These are phyloP conservation scores for Beauveria varroae DNA, from an alignment of 2,329 filamentous ascomycete species.

Conservation along the genomic window DNA sequence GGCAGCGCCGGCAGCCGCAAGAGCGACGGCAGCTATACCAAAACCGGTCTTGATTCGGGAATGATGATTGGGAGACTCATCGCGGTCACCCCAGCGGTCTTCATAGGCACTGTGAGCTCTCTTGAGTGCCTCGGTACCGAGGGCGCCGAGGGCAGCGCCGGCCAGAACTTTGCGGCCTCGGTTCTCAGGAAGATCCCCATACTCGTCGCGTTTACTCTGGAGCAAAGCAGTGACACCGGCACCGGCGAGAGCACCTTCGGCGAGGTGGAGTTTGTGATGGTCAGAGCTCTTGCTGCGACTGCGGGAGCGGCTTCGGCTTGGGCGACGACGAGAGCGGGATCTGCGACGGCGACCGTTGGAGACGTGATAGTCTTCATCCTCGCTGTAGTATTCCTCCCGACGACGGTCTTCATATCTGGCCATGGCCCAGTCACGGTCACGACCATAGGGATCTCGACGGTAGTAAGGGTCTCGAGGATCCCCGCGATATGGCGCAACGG, in stretches of 20 bases:
- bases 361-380: conserved; percentile 43
- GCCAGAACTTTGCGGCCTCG: conserved; percentile 52
- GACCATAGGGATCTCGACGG: conserved; percentile 20
- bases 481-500: conserved; percentile 28
- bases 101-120: conserved; percentile 55
- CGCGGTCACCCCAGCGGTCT: conserved; percentile 38
- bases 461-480: conserved; percentile 19
- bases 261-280: conserved; percentile 50
- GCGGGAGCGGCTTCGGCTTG: conserved; percentile 37
- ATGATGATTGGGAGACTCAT: conserved; percentile 32
- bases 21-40: conserved; percentile 54
- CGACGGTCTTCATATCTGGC: conserved; percentile 32
- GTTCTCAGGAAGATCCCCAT: conserved; percentile 42
- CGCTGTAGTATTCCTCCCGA: conserved; percentile 36
- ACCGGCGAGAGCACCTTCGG: conserved; percentile 57
- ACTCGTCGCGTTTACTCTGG: conserved; percentile 43
- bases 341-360: conserved; percentile 37
- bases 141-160: conserved; percentile 54
- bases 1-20: conserved; percentile 57
- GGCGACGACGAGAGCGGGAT: conserved; percentile 30
- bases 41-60: conserved; percentile 53
- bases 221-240: conserved; percentile 55
- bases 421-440: conserved; percentile 28
- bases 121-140: conserved; percentile 54
- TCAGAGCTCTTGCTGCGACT: conserved; percentile 42